A percentile compares a stretch with the other conserved stretches of the same genome.
These are phyloP conservation scores for Fusarium sacchari DNA, from an alignment of 2,329 filamentous ascomycete species.

Conservation along the genomic window DNA sequence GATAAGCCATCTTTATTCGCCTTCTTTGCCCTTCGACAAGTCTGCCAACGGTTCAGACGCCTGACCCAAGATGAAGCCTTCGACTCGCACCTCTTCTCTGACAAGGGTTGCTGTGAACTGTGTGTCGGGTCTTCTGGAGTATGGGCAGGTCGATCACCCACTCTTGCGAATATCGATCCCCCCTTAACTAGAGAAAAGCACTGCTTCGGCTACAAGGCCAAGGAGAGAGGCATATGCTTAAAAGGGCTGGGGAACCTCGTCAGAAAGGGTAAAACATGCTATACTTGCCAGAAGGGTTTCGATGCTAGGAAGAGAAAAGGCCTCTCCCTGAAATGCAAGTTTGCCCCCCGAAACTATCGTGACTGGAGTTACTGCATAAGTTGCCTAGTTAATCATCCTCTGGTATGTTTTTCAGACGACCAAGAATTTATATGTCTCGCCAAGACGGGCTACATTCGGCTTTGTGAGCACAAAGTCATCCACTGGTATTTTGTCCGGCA, in stretches of 20 bases:
- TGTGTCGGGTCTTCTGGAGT: accelerated
- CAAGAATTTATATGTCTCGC: accelerated
- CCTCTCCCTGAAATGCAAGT: background rate
- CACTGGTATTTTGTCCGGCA: background rate
- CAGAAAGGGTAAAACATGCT: background rate
- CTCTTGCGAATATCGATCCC: background rate
- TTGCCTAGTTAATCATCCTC: background rate
- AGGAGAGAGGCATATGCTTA: background rate
- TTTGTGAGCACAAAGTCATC: background rate
- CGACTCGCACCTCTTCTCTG: background rate
- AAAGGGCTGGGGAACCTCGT: background rate
- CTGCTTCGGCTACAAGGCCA: background rate
- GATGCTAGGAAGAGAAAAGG: no score
- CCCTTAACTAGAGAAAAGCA: background rate
- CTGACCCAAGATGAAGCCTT: background rate
- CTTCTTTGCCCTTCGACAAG: background rate
- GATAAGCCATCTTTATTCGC: background rate
- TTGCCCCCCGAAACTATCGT: background rate
- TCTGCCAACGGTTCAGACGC: background rate
- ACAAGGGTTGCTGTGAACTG: background rate
- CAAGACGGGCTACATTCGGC: background rate
- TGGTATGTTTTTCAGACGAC: background rate
- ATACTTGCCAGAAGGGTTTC: background rate
- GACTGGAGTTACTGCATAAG: background rate
- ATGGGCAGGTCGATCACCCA: accelerated